Evolutionary conservation across 169 alveolate genomes (phyloP).

Genomic region (Cyclospora cayetanensis): DNA sequence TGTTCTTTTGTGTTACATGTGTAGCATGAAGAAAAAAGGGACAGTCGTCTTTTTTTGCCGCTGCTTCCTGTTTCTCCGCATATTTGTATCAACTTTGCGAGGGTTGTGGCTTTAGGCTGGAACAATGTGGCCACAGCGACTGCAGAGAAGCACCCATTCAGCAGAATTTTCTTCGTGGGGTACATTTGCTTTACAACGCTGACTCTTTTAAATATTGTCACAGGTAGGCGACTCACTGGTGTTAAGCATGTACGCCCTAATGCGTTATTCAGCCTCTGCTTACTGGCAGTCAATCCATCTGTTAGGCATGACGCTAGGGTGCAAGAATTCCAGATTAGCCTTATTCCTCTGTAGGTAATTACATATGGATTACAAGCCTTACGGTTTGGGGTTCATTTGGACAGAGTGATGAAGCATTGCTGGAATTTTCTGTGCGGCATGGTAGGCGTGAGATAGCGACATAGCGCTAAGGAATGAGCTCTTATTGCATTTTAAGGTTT

Average conservation of each 20-base stretch:
- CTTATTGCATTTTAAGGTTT: not conserved
- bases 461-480: no score
- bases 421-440: not conserved
- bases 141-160: conserved; percentile 76
- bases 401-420: no score
- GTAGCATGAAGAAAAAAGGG: not conserved
- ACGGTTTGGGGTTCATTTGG: no score
- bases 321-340: no score
- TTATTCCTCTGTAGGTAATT: no score
- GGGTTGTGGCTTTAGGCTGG: conserved; percentile 69
- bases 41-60: not conserved
- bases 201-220: conserved; percentile 80
- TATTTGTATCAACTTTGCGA: not conserved
- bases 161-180: conserved; percentile 76
- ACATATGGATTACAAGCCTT: no score
- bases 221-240: conserved; percentile 76
- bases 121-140: conserved; percentile 79
- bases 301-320: no score
- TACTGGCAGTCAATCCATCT: not conserved
- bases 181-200: conserved; percentile 80
- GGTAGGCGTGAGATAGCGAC: no score
- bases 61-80: not conserved
- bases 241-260: conserved; percentile 22
- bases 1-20: not conserved
- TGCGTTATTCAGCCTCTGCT: not conserved